A percentile compares a stretch with the other conserved stretches of the same genome.
Evolutionary conservation across 1,284 basidiomycete species (phyloP).

Genomic region (Cutaneotrichosporon dermatis): DNA sequence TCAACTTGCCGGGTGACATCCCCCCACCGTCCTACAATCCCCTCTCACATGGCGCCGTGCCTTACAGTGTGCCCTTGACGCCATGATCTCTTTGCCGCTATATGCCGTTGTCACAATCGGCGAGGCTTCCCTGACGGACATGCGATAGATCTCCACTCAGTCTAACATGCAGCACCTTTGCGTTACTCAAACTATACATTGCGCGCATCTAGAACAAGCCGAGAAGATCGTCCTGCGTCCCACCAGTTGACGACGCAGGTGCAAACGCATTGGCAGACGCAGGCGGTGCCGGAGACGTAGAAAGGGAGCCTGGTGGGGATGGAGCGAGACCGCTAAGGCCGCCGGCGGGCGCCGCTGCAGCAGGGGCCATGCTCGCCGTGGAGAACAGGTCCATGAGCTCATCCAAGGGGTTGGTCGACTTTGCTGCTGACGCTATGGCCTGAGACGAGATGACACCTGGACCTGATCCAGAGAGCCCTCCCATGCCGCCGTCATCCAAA

Average conservation of each 20-base stretch:
- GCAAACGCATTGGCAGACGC: neutral
- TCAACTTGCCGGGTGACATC: no score
- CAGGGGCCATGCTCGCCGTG: constrained; percentile 48
- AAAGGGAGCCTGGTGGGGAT: constrained; percentile 7
- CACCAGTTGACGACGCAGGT: neutral
- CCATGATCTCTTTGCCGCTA: no score
- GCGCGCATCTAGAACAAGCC: constrained; percentile 41
- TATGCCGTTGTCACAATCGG: no score
- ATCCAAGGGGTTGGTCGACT: constrained; percentile 72
- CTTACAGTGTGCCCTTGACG: no score
- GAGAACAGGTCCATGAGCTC: constrained; percentile 87
- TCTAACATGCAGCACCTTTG: neutral
- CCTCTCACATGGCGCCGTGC: no score
- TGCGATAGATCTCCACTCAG: no score
- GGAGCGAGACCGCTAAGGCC: constrained; percentile 1
- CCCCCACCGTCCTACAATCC: no score
- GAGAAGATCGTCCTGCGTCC: constrained; percentile 43
- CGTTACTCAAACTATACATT: neutral
- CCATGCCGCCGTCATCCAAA: neutral
- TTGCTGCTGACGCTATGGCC: constrained; percentile 38
- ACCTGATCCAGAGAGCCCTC: neutral
- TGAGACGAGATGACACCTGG: constrained; percentile 26
- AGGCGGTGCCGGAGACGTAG: neutral
- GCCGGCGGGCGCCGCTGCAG: constrained; percentile 16
- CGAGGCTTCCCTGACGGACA: no score